phyloP scores from a whole-genome alignment of 2,329 filamentous ascomycete species.

The Arthrinium phaeospermum region DNA sequence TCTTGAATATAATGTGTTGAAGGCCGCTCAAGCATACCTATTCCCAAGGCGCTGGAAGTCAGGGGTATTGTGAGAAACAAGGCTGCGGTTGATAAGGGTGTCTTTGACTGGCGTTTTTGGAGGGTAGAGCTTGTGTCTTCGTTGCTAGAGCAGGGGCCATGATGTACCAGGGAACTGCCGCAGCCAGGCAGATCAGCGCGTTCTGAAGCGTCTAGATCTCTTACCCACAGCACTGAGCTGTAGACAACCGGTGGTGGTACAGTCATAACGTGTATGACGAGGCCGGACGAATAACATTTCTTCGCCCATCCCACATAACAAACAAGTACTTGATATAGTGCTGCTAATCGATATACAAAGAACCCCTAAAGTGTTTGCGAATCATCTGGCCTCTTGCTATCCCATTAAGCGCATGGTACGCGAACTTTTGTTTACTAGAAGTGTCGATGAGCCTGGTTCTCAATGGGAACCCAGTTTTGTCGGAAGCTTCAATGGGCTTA shows the following conservation, averaged over 20 bases:
- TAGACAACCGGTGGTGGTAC: neutral
- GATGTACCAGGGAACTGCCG: neutral
- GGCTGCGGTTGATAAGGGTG: neutral
- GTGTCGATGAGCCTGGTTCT: too few species aligned
- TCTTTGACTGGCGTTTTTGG: constrained; percentile 10
- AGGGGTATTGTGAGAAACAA: constrained; percentile 9
- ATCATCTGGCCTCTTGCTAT: neutral
- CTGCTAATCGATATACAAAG: constrained; percentile 5
- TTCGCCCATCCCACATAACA: neutral
- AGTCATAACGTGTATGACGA: neutral
- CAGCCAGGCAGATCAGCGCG: neutral
- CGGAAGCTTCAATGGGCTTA: neutral
- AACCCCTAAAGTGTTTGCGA: neutral
- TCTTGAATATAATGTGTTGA: constrained; percentile 6
- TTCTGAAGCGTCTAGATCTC: constrained; percentile 6
- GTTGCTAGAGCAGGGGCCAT: constrained; percentile 6
- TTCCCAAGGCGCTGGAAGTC: constrained; percentile 16
- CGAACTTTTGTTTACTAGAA: neutral
- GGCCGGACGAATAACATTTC: neutral
- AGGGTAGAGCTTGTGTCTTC: constrained; percentile 6
- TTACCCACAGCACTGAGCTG: neutral
- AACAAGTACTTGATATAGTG: constrained; percentile 11
- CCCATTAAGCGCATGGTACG: neutral
- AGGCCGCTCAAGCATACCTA: constrained; percentile 1
- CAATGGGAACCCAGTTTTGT: neutral